These are phyloP conservation scores for Rheum nobile DNA, from an alignment of 148 eudicot genomes.

Conservation along the genomic window DNA sequence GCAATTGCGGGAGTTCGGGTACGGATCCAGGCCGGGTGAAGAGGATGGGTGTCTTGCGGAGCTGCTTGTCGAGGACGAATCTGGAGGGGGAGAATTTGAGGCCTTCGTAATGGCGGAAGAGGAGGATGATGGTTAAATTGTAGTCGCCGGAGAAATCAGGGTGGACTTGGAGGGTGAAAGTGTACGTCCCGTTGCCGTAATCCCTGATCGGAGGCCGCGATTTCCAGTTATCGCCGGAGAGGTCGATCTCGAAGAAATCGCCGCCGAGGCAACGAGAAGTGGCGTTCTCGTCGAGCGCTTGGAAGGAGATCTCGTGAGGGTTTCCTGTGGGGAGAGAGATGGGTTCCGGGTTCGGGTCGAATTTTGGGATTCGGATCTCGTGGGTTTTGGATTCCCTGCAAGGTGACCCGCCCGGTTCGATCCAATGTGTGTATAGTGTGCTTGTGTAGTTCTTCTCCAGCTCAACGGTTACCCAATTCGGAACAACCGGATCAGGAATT, in stretches of 20 bases:
- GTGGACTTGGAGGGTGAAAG: slow-evolving; percentile 67
- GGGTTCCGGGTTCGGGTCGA: slow-evolving; percentile 25
- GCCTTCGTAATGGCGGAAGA: slow-evolving; percentile 71
- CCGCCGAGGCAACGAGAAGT: slow-evolving; percentile 59
- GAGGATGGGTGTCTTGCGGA: slow-evolving; percentile 36
- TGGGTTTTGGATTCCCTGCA: slow-evolving; percentile 55
- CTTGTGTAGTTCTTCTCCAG: slow-evolving; percentile 44
- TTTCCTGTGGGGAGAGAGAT: slow-evolving; percentile 41
- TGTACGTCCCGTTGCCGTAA: slow-evolving; percentile 67
- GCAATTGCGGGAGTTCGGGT: slow-evolving; percentile 26
- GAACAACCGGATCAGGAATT: slow-evolving; percentile 2
- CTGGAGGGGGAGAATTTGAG: slow-evolving; percentile 51
- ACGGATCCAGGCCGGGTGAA: slow-evolving; percentile 28
- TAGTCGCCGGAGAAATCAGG: slow-evolving; percentile 73
- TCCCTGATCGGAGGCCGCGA: slow-evolving; percentile 72
- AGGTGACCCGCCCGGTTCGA: slow-evolving; percentile 45
- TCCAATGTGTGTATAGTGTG: slow-evolving; percentile 43
- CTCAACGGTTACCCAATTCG: slow-evolving; percentile 29
- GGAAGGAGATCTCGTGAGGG: slow-evolving; percentile 61
- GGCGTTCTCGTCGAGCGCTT: slow-evolving; percentile 67
- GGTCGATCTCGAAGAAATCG: slow-evolving; percentile 77
- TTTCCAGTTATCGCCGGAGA: slow-evolving; percentile 69
- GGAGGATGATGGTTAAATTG: slow-evolving; percentile 52
- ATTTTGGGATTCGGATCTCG: slow-evolving; percentile 37
- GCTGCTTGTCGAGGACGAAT: slow-evolving; percentile 47